These are phyloP conservation scores for Articulospora tetracladia DNA, from an alignment of 495 filamentous ascomycete genomes.

Conservation along the genomic window DNA sequence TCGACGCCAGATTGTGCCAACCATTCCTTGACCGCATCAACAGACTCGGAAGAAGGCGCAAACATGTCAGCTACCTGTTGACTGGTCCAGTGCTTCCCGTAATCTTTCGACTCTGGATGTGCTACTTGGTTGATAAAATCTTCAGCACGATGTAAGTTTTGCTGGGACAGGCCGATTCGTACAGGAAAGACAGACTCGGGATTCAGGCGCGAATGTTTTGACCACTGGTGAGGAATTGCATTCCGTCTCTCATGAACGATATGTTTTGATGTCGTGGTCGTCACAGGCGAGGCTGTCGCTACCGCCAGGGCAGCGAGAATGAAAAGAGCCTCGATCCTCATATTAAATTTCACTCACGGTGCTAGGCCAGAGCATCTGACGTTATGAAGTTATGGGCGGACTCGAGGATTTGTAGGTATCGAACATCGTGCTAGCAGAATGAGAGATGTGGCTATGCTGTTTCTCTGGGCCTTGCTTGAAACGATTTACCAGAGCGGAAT, in stretches of 20 bases:
- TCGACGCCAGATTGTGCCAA: conserved; percentile 45
- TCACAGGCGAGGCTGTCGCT: conserved; percentile 13
- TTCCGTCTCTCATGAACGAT: conserved; percentile 22
- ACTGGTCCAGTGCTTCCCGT: conserved; percentile 45
- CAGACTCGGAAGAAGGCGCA: conserved; percentile 36
- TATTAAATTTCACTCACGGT: conserved; percentile 13
- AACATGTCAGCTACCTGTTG: conserved; percentile 42
- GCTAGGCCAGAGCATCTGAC: conserved; percentile 15
- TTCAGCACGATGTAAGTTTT: conserved; percentile 48
- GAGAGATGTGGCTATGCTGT: not conserved
- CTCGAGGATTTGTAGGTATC: not conserved
- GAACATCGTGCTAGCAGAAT: not conserved
- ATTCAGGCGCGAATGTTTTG: conserved; percentile 21
- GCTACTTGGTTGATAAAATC: conserved; percentile 48
- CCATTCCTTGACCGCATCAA: conserved; percentile 42
- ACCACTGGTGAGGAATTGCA: conserved; percentile 15
- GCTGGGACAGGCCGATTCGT: conserved; percentile 51
- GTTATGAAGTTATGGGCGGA: conserved; percentile 1
- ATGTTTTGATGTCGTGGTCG: conserved; percentile 12
- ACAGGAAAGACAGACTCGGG: conserved; percentile 40
- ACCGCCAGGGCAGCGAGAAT: conserved; percentile 24
- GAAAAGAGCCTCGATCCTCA: conserved; percentile 17
- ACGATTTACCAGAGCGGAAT: conserved; percentile 9
- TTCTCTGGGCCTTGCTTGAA: conserved; percentile 7
- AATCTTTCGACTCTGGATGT: conserved; percentile 39